A percentile compares a stretch with the other conserved stretches of the same genome.
phyloP scores from a whole-genome alignment of 257 asterid species.

The Primulina tabacum region DNA sequence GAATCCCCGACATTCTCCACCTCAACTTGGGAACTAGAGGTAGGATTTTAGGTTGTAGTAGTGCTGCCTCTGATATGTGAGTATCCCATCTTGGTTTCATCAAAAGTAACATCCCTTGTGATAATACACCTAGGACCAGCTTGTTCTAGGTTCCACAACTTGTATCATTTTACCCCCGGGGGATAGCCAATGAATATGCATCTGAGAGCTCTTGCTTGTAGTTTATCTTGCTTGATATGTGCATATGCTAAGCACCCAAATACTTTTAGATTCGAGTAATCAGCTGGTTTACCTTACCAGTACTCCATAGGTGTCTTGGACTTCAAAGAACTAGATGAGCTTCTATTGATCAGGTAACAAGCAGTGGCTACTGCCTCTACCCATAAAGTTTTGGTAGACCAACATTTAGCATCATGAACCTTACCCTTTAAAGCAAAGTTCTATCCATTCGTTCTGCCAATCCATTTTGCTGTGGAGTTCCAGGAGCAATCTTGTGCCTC shows the following conservation, averaged over 20 bases:
- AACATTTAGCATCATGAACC: background rate
- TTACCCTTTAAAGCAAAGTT: background rate
- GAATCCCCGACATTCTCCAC: too few relatives aligned
- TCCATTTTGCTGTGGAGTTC: background rate
- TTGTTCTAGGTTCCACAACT: too few relatives aligned
- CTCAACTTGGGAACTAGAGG: too few relatives aligned
- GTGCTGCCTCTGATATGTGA: too few relatives aligned
- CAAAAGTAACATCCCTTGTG: too few relatives aligned
- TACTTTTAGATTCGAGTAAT: background rate
- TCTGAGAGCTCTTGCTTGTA: too few relatives aligned
- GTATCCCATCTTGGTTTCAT: too few relatives aligned
- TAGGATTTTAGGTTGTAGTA: too few relatives aligned
- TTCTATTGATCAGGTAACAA: background rate
- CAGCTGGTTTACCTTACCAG: background rate
- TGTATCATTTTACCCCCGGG: too few relatives aligned
- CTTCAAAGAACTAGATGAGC: background rate
- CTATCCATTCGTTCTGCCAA: background rate
- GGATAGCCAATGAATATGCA: too few relatives aligned
- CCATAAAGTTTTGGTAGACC: background rate
- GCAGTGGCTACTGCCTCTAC: background rate
- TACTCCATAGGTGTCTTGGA: background rate
- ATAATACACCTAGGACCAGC: too few relatives aligned
- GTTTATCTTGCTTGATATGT: too few relatives aligned
- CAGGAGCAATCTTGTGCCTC: background rate
- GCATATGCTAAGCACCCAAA: background rate